Conservation (phyloP, 306 rosid genomes). For the Pyrus pyrifolia region DNA sequence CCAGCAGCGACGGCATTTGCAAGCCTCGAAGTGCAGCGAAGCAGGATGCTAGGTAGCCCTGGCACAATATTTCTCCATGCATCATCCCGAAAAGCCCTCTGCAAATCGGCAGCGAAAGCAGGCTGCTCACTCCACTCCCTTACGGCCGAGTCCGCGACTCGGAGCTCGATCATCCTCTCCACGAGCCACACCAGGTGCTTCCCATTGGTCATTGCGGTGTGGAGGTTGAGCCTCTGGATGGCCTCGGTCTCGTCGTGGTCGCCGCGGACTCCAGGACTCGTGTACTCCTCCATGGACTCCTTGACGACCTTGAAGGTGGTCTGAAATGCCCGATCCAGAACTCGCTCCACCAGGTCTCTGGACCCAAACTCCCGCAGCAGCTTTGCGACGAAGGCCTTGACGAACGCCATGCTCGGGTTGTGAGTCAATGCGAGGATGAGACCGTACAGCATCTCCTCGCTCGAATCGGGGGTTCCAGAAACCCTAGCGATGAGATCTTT, state of each 20-base stretch:
- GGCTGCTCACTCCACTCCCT: conserved; percentile 81
- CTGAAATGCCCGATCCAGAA: conserved; percentile 65
- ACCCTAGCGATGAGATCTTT: conserved; percentile 73
- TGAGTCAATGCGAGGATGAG: conserved; percentile 50
- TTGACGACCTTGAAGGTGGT: conserved; percentile 58
- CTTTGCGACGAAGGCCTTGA: conserved; percentile 85
- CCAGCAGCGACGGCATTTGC: conserved; percentile 75
- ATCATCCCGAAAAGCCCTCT: conserved; percentile 71
- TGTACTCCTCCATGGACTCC: conserved; percentile 84
- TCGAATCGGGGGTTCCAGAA: conserved; percentile 34
- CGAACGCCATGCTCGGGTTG: conserved; percentile 68
- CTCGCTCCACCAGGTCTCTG: conserved; percentile 63
- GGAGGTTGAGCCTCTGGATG: conserved; percentile 76
- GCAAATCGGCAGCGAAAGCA: conserved; percentile 65
- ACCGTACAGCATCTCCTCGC: conserved; percentile 70
- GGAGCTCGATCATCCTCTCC: conserved; percentile 92
- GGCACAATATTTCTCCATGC: conserved; percentile 89
- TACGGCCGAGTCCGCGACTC: conserved; percentile 72
- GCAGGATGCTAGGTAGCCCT: conserved; percentile 70
- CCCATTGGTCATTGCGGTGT: conserved; percentile 69
- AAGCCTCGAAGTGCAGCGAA: conserved; percentile 72
- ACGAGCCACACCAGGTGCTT: conserved; percentile 74
- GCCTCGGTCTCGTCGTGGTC: conserved; percentile 86
- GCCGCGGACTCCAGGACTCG: conserved; percentile 76
- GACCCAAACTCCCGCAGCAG: conserved; percentile 71